Evolutionary conservation across 83 land plant species (phyloP).

Genomic region (Isoetes engelmannii): DNA sequence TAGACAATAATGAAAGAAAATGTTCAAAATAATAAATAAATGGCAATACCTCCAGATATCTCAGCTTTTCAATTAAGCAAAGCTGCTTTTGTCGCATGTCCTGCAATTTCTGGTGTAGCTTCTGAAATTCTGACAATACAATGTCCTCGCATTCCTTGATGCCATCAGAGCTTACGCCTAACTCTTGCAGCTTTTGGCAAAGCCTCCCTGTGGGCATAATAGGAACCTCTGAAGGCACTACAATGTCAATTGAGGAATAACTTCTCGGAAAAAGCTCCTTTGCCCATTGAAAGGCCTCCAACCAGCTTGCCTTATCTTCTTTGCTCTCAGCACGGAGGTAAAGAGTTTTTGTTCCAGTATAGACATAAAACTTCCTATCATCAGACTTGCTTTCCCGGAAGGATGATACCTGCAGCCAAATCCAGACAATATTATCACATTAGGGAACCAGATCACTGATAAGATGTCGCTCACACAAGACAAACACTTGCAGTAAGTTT

Average conservation of each 20-base stretch:
- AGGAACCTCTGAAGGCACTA: neutral
- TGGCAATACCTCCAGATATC: slow-evolving; percentile 4
- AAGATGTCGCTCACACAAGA: no score
- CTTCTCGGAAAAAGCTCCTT: slow-evolving; percentile 1
- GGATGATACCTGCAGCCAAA: slow-evolving; percentile 7
- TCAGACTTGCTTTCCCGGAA: slow-evolving; percentile 13
- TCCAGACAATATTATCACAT: no score
- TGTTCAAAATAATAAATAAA: neutral
- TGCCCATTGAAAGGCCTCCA: slow-evolving; percentile 1
- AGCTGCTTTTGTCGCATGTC: neutral
- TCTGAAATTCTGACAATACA: neutral
- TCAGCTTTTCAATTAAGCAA: neutral
- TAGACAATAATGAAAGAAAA: neutral
- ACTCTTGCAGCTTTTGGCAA: neutral
- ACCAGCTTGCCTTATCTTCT: slow-evolving; percentile 3
- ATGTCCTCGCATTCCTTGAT: slow-evolving; percentile 16
- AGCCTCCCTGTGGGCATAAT: slow-evolving; percentile 4
- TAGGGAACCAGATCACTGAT: no score
- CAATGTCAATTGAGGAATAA: neutral
- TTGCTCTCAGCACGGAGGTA: slow-evolving; percentile 7
- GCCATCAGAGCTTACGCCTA: neutral
- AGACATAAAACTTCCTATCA: slow-evolving; percentile 13
- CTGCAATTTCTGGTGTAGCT: neutral
- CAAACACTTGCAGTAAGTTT: no score
- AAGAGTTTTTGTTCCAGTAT: slow-evolving; percentile 7